Conservation (phyloP, 352 stramenopile genomes). For the Pythium insidiosum region DNA sequence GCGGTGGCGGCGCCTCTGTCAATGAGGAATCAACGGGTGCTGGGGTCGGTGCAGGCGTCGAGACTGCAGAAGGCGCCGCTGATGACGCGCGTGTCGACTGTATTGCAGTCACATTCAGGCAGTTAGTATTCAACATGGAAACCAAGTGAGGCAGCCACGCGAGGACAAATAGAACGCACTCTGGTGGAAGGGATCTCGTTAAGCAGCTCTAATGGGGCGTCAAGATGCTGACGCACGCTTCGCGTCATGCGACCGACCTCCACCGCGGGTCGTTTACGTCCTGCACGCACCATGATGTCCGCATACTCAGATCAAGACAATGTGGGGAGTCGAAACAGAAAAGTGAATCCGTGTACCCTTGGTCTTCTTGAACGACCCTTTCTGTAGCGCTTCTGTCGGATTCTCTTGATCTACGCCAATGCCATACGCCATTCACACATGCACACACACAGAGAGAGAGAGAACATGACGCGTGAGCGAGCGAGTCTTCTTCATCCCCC, state of each 20-base stretch:
- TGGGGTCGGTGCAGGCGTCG: not conserved
- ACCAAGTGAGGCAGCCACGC: not conserved
- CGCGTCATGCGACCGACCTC: slow-evolving; percentile 69
- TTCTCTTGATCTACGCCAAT: slow-evolving; percentile 23
- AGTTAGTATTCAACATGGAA: not conserved
- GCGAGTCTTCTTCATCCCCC: too few species aligned
- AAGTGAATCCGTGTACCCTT: too few species aligned
- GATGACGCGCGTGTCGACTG: slow-evolving; percentile 3
- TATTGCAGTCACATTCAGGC: not conserved
- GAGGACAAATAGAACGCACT: slow-evolving; percentile 19
- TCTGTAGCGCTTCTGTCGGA: slow-evolving; percentile 57
- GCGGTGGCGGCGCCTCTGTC: too few species aligned
- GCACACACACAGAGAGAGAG: too few species aligned
- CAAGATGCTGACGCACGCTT: slow-evolving; percentile 70
- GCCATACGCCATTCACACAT: not conserved
- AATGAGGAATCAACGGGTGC: too few species aligned
- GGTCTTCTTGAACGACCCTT: slow-evolving; percentile 56
- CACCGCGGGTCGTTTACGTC: slow-evolving; percentile 44
- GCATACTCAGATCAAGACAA: too few species aligned
- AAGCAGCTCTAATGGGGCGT: slow-evolving; percentile 61
- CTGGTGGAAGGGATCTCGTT: slow-evolving; percentile 37
- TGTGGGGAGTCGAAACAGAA: too few species aligned
- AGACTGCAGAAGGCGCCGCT: not conserved
- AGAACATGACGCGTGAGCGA: too few species aligned
- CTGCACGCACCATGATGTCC: slow-evolving; percentile 22